Percentiles rank a stretch among this genome's conserved stretches.
These are phyloP conservation scores for Pestalotiopsis sp. DNA, from an alignment of 2,329 filamentous ascomycete genomes.

Conservation along the genomic window DNA sequence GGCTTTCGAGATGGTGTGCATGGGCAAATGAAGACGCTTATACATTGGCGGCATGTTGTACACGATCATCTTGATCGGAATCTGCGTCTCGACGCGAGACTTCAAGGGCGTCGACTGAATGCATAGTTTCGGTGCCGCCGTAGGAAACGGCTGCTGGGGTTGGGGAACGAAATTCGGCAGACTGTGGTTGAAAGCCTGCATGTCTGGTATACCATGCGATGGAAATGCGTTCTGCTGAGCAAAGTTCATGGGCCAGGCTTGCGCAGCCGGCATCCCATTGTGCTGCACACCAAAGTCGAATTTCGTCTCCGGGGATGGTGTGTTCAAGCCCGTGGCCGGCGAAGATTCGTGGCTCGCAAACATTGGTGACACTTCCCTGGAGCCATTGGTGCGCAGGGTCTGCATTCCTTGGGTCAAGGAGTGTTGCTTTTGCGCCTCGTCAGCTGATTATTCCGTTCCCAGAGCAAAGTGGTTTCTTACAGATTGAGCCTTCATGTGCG, in stretches of 20 bases:
- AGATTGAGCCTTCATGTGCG: constrained; percentile 27
- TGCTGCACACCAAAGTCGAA: constrained; percentile 39
- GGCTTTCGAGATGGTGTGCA: constrained; percentile 90
- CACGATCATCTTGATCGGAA: constrained; percentile 81
- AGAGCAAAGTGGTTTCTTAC: constrained; percentile 22
- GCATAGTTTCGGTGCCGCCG: constrained; percentile 46
- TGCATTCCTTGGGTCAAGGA: constrained; percentile 54
- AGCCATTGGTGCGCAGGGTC: constrained; percentile 47
- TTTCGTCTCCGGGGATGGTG: constrained; percentile 47
- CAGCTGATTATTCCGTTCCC: background rate
- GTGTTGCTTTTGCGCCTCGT: constrained; percentile 48
- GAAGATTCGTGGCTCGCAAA: constrained; percentile 56
- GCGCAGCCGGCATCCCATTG: constrained; percentile 26
- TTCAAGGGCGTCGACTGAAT: constrained; percentile 74
- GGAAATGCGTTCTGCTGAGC: constrained; percentile 12
- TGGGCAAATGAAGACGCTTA: constrained; percentile 82
- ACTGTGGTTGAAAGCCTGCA: background rate
- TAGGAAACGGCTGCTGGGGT: constrained; percentile 13
- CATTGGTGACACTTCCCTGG: constrained; percentile 58
- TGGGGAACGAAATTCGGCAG: constrained; percentile 20
- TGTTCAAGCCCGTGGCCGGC: constrained; percentile 48
- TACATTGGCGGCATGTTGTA: constrained; percentile 75
- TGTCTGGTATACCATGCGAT: background rate
- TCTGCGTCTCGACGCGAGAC: constrained; percentile 95
- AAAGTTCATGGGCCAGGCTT: constrained; percentile 36